phyloP scores from a whole-genome alignment of 305 asterid species.

The Fraxinus nigra region DNA sequence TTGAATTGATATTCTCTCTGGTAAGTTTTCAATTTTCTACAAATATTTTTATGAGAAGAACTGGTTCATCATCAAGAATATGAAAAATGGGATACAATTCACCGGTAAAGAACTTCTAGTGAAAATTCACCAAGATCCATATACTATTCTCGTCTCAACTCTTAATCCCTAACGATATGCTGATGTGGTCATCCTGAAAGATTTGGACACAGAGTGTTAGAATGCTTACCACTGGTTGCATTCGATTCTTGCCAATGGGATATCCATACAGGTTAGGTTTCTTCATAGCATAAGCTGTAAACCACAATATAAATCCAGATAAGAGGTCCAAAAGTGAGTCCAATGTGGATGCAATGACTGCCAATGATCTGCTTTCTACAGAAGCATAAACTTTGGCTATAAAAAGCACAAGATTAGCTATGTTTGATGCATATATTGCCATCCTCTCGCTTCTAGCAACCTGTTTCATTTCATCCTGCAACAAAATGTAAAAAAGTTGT shows the following conservation, averaged over 20 bases:
- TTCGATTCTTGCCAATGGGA: constrained; percentile 21
- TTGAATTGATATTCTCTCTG: neutral
- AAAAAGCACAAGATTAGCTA: constrained; percentile 17
- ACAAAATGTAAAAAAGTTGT: neutral
- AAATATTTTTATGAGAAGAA: neutral
- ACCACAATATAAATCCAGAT: constrained; percentile 23
- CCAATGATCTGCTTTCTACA: constrained; percentile 14
- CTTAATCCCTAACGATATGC: neutral
- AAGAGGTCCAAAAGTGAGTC: constrained; percentile 21
- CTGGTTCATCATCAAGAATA: neutral
- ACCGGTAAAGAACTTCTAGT: neutral
- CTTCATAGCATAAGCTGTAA: constrained; percentile 17
- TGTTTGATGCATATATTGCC: constrained; percentile 16
- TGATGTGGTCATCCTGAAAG: neutral
- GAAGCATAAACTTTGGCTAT: constrained; percentile 19
- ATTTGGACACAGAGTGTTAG: neutral
- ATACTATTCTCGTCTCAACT: neutral
- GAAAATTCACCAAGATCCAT: neutral
- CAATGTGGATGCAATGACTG: constrained; percentile 21
- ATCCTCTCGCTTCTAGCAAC: constrained; percentile 13
- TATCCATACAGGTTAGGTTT: constrained; percentile 16
- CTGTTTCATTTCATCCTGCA: constrained; percentile 14
- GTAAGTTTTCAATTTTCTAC: neutral
- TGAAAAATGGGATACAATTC: neutral
- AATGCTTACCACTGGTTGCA: constrained; percentile 23